A percentile compares a stretch with the other conserved stretches of the same genome.
phyloP scores from a whole-genome alignment of 1,139 yeast genomes.

The Scheffersomyces segobiensis region DNA sequence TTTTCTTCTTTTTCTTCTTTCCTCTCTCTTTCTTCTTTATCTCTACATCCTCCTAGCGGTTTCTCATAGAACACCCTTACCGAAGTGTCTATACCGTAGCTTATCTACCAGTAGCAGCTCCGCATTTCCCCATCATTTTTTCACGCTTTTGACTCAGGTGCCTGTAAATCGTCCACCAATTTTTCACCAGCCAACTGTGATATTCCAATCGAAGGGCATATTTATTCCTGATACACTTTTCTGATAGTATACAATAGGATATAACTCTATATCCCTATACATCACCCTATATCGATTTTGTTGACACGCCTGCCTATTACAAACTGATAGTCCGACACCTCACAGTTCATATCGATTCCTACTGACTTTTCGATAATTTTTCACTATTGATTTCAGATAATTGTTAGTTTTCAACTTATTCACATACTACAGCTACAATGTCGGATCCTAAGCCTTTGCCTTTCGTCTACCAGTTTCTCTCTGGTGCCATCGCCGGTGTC shows the following conservation, averaged over 20 bases:
- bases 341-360: neutral
- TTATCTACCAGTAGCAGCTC: neutral
- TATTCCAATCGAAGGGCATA: neutral
- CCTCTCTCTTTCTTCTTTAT: neutral
- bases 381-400: neutral
- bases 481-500: slow-evolving; percentile 98
- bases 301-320: neutral
- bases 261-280: neutral
- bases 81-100: neutral
- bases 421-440: slow-evolving; percentile 13
- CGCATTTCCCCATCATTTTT: neutral
- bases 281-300: neutral
- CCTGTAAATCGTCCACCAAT: neutral
- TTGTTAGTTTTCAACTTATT: neutral
- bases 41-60: neutral
- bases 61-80: neutral
- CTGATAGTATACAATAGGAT: neutral
- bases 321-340: neutral
- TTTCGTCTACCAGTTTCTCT: slow-evolving; percentile 82
- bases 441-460: slow-evolving; percentile 56
- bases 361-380: neutral
- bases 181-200: neutral
- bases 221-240: neutral
- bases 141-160: neutral
- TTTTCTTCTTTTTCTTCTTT: too few species aligned